Base-by-base conservation (phyloP, 2,329 filamentous ascomycete genomes). In the Alternaria sp. region DNA sequence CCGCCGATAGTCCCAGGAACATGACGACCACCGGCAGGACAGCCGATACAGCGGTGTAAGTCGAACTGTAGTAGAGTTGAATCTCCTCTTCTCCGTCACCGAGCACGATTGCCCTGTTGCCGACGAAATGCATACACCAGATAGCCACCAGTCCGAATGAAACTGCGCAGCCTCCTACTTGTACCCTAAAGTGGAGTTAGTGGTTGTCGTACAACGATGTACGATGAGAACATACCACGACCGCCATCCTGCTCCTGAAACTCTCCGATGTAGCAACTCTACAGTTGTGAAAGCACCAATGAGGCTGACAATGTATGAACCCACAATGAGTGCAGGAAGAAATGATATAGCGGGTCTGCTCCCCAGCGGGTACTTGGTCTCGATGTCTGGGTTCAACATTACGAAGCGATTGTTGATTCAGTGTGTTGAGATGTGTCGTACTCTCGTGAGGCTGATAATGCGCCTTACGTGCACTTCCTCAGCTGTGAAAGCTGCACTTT, bases 1-100 rank as follows among this genome's bases (percentile, higher is more conserved):
- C 88, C 32, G 89, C 85, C 62, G 90, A 85, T 73, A 96, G 94
- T 19, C 92, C 91, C 8, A 88, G 77, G 17, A 91, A 84, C 5
- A 96, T 85, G 19, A 95, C 92, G 30, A 91, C 66, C 50, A 96
- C 90, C 0, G 93, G 92, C 11, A 96, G 83, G 72, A 96, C 90
- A 71, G 95, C 93, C 0, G 93, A 96, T 9, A 93, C 81, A 1
- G 88, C 88, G 0, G 92, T 96, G 76, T 89, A 92, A 25, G 87
- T 86, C 58, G 87, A 82, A 55, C 87, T 92, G 83, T 96, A 96
- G 36, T 88, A 85, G 55, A 96, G 89, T 67, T 95, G 92, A 11
- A 93, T 82, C 36, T 87, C 81, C 12, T 65, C 63, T 63, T 78
- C 73, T 12, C 91, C 91, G 66, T 89, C 69, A 43, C 85, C 90